Evolutionary conservation across 129 eudicot species (phyloP).

Genomic region (Artemisia annua): DNA sequence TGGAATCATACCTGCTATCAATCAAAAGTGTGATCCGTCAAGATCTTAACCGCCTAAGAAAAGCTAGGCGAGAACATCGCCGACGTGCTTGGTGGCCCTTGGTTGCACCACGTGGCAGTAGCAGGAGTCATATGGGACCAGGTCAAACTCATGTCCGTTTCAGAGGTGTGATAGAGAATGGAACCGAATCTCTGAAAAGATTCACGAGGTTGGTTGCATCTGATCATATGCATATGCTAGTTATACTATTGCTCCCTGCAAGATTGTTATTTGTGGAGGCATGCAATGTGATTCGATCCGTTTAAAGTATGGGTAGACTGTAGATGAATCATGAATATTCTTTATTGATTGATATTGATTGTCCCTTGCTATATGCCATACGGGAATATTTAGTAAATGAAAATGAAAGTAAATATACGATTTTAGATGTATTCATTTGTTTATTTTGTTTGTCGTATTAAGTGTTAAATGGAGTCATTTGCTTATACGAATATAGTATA

Average conservation of each 20-base stretch:
- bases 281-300: constrained; percentile 19
- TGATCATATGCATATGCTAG: constrained; percentile 72
- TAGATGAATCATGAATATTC: constrained; percentile 15
- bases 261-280: constrained; percentile 37
- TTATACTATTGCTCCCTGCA: constrained; percentile 67
- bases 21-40: constrained; percentile 68
- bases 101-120: constrained; percentile 41
- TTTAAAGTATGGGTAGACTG: constrained; percentile 17
- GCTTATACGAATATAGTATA: constrained; percentile 20
- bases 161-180: constrained; percentile 48
- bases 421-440: not conserved
- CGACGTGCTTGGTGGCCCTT: constrained; percentile 78
- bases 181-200: constrained; percentile 62
- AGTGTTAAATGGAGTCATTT: no score
- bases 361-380: not conserved
- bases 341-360: constrained; percentile 19
- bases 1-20: constrained; percentile 69
- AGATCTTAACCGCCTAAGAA: constrained; percentile 61
- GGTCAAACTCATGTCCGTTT: constrained; percentile 41
- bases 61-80: constrained; percentile 50
- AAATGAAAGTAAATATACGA: not conserved
- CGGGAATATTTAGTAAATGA: not conserved
- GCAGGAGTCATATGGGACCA: constrained; percentile 17
- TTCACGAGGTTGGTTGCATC: constrained; percentile 69
- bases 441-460: no score